phyloP scores from a whole-genome alignment of 495 filamentous ascomycete species.

The Sordaria brevicollis region DNA sequence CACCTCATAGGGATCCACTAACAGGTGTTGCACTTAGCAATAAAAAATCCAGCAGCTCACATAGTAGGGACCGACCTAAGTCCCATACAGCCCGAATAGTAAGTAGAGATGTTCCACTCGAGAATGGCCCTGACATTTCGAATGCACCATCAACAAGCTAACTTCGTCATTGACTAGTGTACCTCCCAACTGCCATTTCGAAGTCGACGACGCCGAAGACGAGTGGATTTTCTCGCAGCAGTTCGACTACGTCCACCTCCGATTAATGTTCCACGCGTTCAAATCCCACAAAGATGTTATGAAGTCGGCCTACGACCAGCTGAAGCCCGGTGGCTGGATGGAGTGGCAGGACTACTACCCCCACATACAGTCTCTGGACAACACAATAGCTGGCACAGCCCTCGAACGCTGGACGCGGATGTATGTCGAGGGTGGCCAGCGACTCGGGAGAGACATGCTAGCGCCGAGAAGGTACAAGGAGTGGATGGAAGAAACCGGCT shows the following conservation, averaged over 20 bases:
- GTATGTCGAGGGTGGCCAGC: constrained; percentile 15
- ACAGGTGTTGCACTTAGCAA: constrained; percentile 7
- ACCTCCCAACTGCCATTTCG: constrained; percentile 38
- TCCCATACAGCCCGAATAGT: constrained; percentile 34
- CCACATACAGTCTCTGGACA: constrained; percentile 21
- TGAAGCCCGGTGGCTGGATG: constrained; percentile 41
- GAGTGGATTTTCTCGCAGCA: constrained; percentile 31
- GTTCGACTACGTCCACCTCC: constrained; percentile 42
- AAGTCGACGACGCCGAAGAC: constrained; percentile 42
- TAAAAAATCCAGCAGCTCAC: constrained; percentile 12
- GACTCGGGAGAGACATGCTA: constrained; percentile 13
- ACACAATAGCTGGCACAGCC: constrained; percentile 14
- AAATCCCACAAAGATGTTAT: constrained; percentile 1
- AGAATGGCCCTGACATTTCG: background rate
- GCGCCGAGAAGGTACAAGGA: constrained; percentile 14
- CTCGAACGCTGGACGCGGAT: constrained; percentile 23
- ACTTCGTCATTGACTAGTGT: constrained; percentile 13
- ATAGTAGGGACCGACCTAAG: constrained; percentile 37
- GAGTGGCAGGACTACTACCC: constrained; percentile 37
- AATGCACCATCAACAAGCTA: background rate
- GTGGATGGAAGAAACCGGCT: constrained; percentile 29
- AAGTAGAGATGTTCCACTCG: background rate
- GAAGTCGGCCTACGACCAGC: constrained; percentile 27
- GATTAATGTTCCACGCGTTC: constrained; percentile 35
- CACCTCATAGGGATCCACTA: background rate